phyloP scores from a whole-genome alignment of 176 grass and related monocot genomes.

The Carex kokanica region DNA sequence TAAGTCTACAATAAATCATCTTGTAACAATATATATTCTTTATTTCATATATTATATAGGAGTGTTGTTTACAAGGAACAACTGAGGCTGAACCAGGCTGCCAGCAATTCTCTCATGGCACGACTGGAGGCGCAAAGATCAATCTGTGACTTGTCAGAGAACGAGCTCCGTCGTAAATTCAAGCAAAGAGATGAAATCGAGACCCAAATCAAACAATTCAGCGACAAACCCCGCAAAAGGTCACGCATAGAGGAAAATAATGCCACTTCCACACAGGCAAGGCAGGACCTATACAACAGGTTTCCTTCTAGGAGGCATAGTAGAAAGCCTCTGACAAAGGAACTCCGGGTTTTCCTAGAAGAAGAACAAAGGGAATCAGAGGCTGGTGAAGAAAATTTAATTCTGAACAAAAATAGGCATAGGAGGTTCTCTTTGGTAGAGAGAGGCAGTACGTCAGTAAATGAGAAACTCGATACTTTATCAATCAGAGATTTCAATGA shows the following conservation, averaged over 20 bases:
- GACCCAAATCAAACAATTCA: constrained; percentile 52
- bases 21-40: background rate
- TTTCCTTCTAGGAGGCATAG: constrained; percentile 38
- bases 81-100: constrained; percentile 78
- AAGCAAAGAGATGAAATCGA: constrained; percentile 80
- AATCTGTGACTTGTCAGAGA: constrained; percentile 81
- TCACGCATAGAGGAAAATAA: constrained; percentile 58
- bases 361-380: constrained; percentile 67
- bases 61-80: constrained; percentile 95
- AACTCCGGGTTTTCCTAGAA: constrained; percentile 76
- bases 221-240: constrained; percentile 69
- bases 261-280: constrained; percentile 37
- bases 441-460: background rate
- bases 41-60: constrained; percentile 38
- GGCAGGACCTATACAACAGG: constrained; percentile 29
- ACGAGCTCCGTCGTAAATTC: constrained; percentile 68
- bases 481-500: constrained; percentile 16
- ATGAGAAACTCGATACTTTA: constrained; percentile 17
- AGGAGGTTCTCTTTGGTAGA: constrained; percentile 29
- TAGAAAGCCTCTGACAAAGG: constrained; percentile 57
- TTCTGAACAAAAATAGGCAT: constrained; percentile 16
- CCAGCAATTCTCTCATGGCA: constrained; percentile 74
- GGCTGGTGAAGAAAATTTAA: constrained; percentile 21
- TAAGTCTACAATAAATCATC: background rate
- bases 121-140: constrained; percentile 86